Percentiles rank a stretch among this genome's conserved stretches.
Conservation (phyloP, 345 rosid species). For the Salix koriyanagi region DNA sequence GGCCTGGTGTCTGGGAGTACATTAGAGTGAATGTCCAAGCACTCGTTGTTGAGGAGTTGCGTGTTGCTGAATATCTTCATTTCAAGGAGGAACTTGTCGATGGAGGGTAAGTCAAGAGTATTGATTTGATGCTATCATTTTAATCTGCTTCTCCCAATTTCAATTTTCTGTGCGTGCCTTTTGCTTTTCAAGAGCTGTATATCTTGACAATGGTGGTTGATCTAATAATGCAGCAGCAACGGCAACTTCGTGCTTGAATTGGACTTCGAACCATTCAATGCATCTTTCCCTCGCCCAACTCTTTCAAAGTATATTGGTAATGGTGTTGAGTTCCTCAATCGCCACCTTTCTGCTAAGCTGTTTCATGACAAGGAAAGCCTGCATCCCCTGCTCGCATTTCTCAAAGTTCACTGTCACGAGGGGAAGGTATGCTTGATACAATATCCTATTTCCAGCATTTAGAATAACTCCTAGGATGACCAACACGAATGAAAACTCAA, state of each 20-base stretch:
- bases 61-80: constrained; percentile 70
- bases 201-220: background rate
- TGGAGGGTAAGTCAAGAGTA: constrained; percentile 51
- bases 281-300: constrained; percentile 87
- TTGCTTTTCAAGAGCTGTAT: background rate
- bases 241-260: constrained; percentile 84
- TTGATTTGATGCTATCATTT: background rate
- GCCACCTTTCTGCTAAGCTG: constrained; percentile 89
- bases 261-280: constrained; percentile 92
- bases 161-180: background rate
- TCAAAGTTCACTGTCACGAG: constrained; percentile 69
- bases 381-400: constrained; percentile 87
- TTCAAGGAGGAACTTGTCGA: constrained; percentile 97
- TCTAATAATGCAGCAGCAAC: constrained; percentile 42
- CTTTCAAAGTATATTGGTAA: constrained; percentile 82
- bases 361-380: constrained; percentile 95
- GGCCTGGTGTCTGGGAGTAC: constrained; percentile 98
- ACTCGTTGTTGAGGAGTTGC: constrained; percentile 77
- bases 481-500: background rate
- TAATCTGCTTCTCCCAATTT: background rate
- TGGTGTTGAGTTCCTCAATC: constrained; percentile 96
- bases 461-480: background rate
- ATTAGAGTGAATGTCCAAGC: constrained; percentile 72
- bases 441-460: background rate
- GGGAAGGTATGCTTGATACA: constrained; percentile 52